A percentile compares a stretch with the other conserved stretches of the same genome.
phyloP scores from a whole-genome alignment of 768 basidiomycete species.

The Leccinellum rugosiceps region DNA sequence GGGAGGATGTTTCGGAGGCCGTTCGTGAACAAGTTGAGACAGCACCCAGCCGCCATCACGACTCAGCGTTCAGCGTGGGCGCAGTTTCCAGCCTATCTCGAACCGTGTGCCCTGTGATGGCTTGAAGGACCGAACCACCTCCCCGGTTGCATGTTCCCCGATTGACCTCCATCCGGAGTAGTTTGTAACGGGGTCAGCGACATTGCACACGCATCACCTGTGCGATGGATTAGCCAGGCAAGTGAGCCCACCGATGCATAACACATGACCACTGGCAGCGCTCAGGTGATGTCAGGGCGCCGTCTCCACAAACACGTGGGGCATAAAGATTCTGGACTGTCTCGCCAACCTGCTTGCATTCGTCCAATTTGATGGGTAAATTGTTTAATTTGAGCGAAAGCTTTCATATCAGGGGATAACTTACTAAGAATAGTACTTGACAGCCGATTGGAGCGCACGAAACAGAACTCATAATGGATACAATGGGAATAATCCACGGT shows the following conservation, averaged over 20 bases:
- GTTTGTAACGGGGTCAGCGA: neutral
- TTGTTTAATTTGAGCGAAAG: neutral
- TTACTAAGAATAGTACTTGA: neutral
- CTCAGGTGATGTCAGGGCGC: neutral
- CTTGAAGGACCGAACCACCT: neutral
- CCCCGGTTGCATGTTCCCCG: neutral
- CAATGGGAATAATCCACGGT: neutral
- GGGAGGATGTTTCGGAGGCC: slow-evolving; percentile 1
- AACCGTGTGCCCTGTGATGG: slow-evolving; percentile 2
- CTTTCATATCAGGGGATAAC: neutral
- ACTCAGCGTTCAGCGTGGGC: neutral
- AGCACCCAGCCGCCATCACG: neutral
- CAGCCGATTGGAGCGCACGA: neutral
- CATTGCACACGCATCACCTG: neutral
- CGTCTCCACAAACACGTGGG: slow-evolving; percentile 2
- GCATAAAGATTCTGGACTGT: neutral
- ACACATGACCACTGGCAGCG: neutral
- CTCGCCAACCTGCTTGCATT: neutral
- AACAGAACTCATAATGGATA: neutral
- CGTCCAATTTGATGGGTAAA: neutral
- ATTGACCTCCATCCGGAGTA: neutral
- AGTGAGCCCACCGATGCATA: neutral
- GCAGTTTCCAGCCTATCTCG: slow-evolving; percentile 3
- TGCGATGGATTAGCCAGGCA: neutral
- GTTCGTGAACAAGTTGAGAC: neutral